phyloP scores from a whole-genome alignment of 2,329 filamentous ascomycete genomes.

The Trichoderma hamatum region DNA sequence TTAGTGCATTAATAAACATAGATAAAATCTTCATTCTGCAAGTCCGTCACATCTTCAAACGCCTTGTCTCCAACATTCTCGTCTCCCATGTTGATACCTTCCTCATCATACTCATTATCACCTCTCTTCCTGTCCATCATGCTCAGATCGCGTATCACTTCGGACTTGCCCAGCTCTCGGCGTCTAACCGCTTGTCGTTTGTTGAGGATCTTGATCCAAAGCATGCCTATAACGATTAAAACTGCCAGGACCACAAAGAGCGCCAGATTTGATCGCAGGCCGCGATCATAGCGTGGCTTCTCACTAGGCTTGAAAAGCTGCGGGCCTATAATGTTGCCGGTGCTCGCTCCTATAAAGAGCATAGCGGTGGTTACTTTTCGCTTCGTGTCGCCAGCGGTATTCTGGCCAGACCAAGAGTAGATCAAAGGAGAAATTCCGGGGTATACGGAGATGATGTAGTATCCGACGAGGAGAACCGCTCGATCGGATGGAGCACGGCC shows the following conservation, averaged over 20 bases:
- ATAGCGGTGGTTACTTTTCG: constrained; percentile 65
- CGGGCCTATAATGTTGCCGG: constrained; percentile 67
- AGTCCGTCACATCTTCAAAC: constrained; percentile 56
- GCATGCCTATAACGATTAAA: constrained; percentile 44
- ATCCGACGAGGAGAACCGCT: constrained; percentile 57
- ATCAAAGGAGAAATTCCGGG: constrained; percentile 59
- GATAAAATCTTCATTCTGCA: constrained; percentile 64
- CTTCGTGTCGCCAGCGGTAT: constrained; percentile 68
- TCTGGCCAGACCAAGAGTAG: constrained; percentile 60
- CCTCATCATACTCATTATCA: constrained; percentile 28
- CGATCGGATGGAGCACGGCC: constrained; percentile 49
- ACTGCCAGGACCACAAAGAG: constrained; percentile 61
- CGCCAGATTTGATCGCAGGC: constrained; percentile 61
- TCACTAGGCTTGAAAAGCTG: constrained; percentile 61
- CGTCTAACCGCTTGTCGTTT: constrained; percentile 45
- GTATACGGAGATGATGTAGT: constrained; percentile 63
- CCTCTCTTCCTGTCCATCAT: constrained; percentile 43
- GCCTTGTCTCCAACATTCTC: constrained; percentile 46
- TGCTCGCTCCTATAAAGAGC: constrained; percentile 63
- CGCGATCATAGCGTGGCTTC: constrained; percentile 59
- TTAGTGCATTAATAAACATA: constrained; percentile 49
- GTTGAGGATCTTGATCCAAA: constrained; percentile 53
- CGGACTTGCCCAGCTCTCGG: constrained; percentile 45
- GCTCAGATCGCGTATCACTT: constrained; percentile 57
- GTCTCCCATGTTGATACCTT: constrained; percentile 31